phyloP scores from a whole-genome alignment of 139 green algal genomes.

The Volvox africanus region DNA sequence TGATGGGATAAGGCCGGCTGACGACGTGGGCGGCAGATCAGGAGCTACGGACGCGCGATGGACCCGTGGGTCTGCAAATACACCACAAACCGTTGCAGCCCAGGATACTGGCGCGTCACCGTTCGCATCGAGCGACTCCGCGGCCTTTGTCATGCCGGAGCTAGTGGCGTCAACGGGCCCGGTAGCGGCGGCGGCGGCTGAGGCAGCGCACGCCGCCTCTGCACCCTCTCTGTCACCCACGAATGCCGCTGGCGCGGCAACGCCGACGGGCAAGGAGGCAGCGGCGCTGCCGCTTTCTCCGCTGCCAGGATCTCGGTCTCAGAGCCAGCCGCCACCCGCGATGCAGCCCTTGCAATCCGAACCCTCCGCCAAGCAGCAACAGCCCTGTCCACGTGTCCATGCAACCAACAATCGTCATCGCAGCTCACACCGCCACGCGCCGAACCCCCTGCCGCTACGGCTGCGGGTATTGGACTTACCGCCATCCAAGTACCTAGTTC shows the following conservation, averaged over 20 bases:
- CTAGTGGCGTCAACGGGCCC: not conserved
- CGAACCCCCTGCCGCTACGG: constrained; percentile 12
- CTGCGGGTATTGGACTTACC: constrained; percentile 33
- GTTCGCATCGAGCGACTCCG: not conserved
- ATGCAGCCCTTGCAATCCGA: not conserved
- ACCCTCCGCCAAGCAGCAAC: no score
- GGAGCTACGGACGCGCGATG: no score
- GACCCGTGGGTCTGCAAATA: not conserved
- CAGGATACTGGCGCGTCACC: not conserved
- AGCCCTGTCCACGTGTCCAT: no score
- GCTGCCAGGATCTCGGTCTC: not conserved
- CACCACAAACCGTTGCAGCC: no score
- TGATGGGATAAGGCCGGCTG: no score
- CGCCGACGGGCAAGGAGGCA: no score
- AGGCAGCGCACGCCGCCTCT: not conserved
- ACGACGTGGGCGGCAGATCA: no score
- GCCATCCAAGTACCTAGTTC: constrained; percentile 32
- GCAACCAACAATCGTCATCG: not conserved
- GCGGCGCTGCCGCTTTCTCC: no score
- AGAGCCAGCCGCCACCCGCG: no score
- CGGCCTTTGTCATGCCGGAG: not conserved
- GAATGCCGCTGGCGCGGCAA: no score
- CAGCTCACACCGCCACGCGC: not conserved
- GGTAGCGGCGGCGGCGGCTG: not conserved
- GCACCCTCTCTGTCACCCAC: no score